These are phyloP conservation scores for Fragaria ananassa DNA, from an alignment of 306 rosid genomes.

Conservation along the genomic window DNA sequence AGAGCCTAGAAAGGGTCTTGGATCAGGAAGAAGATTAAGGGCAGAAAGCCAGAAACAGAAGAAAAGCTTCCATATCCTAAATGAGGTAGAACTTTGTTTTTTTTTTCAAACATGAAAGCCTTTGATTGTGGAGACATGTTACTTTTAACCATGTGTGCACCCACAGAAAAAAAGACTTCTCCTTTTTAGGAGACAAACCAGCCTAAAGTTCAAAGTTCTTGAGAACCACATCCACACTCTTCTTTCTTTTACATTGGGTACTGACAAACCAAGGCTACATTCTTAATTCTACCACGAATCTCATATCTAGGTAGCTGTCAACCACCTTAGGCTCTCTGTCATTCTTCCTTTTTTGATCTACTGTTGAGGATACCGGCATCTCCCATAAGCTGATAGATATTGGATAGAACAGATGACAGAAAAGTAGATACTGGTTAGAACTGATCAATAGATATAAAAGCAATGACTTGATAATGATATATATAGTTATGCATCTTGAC, in stretches of 20 bases:
- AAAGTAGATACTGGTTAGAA: not conserved
- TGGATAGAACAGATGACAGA: not conserved
- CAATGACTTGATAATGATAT: not conserved
- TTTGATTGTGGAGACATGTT: conserved; percentile 13
- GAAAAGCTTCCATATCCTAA: conserved; percentile 10
- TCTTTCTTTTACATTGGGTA: conserved; percentile 8
- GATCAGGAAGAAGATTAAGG: not conserved
- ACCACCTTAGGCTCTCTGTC: conserved; percentile 7
- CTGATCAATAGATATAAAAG: not conserved
- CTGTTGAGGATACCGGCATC: conserved; percentile 50
- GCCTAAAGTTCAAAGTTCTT: conserved; percentile 19
- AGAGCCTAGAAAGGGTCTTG: not conserved
- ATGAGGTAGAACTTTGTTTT: not conserved
- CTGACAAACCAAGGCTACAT: not conserved
- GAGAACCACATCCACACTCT: not conserved
- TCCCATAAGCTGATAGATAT: conserved; percentile 34
- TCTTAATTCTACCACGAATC: not conserved
- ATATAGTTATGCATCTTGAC: not conserved
- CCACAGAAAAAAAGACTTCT: not conserved
- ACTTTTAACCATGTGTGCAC: conserved; percentile 11
- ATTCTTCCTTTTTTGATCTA: conserved; percentile 3
- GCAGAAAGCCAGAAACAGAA: not conserved
- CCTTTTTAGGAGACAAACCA: conserved; percentile 12
- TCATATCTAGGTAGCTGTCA: conserved; percentile 25
- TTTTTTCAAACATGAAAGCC: conserved; percentile 27